These are phyloP conservation scores for Hypseocharis bilobata DNA, from an alignment of 441 rosid genomes.

Conservation along the genomic window DNA sequence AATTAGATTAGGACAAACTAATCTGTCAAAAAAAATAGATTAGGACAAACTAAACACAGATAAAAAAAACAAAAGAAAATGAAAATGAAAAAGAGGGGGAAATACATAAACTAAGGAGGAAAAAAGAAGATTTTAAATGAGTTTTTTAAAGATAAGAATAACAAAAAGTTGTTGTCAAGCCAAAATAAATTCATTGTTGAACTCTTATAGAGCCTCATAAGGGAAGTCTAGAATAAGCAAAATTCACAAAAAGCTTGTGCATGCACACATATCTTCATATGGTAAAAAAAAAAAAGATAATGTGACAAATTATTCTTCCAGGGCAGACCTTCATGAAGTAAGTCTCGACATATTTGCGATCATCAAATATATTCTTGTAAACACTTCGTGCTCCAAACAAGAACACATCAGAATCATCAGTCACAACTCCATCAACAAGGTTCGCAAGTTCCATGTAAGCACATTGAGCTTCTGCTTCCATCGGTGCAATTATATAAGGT, in stretches of 20 bases:
- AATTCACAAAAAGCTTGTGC: neutral
- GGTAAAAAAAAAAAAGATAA: neutral
- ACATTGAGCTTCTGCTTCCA: slow-evolving; percentile 99
- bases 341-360: slow-evolving; percentile 93
- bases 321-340: slow-evolving; percentile 72
- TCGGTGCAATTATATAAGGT: slow-evolving; percentile 91
- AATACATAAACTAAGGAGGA: no score
- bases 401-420: slow-evolving; percentile 94
- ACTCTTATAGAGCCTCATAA: neutral
- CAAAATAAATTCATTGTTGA: neutral
- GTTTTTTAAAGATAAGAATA: no score
- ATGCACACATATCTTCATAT: neutral
- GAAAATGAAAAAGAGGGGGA: no score
- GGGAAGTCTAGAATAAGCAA: neutral
- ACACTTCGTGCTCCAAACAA: slow-evolving; percentile 84
- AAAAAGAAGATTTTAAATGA: no score
- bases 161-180: no score
- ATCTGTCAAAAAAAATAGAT: no score
- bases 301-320: neutral
- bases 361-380: slow-evolving; percentile 93
- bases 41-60: no score
- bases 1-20: no score
- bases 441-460: slow-evolving; percentile 78
- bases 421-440: slow-evolving; percentile 92
- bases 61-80: no score